Evolutionary conservation across 352 stramenopile genomes (phyloP).

Genomic region (Aphanomyces stellatus): DNA sequence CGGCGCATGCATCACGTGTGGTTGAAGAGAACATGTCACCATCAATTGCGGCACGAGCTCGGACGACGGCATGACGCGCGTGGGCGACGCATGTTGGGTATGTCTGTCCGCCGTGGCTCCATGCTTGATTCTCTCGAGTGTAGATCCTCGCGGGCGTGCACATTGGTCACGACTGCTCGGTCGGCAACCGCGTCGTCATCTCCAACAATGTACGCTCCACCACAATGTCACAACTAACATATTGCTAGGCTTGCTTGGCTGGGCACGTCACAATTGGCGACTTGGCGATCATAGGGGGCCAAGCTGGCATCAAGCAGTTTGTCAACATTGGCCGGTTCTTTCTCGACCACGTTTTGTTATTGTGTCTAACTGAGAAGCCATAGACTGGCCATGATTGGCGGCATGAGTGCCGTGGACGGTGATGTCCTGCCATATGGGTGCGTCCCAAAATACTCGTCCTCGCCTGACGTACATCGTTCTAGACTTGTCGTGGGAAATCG

Average conservation of each 20-base stretch:
- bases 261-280: constrained; percentile 70
- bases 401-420: constrained; percentile 69
- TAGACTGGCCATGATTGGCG: constrained; percentile 65
- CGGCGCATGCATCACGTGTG: neutral
- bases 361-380: neutral
- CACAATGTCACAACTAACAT: neutral
- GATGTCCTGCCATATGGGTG: constrained; percentile 75
- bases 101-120: neutral
- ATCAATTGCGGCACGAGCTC: constrained; percentile 74
- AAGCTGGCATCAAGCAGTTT: constrained; percentile 71
- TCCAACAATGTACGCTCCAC: constrained; percentile 53
- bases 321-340: constrained; percentile 39
- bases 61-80: constrained; percentile 30
- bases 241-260: constrained; percentile 40
- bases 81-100: constrained; percentile 70
- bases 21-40: constrained; percentile 54
- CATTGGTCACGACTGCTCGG: constrained; percentile 55
- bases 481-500: constrained; percentile 39
- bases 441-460: constrained; percentile 22
- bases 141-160: constrained; percentile 58
- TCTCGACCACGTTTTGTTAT: neutral
- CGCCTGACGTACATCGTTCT: neutral
- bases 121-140: neutral
- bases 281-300: constrained; percentile 64
- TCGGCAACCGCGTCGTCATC: constrained; percentile 60